Conservation (phyloP, 768 basidiomycete species). For the Leccinum incarnatum region DNA sequence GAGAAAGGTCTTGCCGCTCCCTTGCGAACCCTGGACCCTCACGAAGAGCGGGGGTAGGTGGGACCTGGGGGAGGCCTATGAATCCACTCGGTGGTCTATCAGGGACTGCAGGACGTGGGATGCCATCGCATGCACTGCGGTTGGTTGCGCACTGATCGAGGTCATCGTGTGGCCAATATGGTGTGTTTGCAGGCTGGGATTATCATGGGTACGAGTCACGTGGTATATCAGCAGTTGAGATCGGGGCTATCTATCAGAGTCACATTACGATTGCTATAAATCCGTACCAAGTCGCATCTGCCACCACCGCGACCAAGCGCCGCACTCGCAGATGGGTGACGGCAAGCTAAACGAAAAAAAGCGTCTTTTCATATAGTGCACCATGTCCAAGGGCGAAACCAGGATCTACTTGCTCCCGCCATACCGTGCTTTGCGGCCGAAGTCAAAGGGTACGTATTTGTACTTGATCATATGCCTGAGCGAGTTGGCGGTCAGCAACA, state of each 20-base stretch:
- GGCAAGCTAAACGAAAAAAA: conserved; percentile 7
- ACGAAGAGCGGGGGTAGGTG: conserved; percentile 64
- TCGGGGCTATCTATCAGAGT: conserved; percentile 8
- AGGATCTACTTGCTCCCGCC: conserved; percentile 49
- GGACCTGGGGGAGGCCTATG: conserved; percentile 1
- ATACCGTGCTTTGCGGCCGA: conserved; percentile 91
- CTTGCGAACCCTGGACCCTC: conserved; percentile 91
- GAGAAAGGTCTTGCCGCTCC: conserved; percentile 87
- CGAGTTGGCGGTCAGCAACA: conserved; percentile 6
- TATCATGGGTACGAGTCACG: conserved; percentile 8
- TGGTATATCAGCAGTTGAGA: conserved; percentile 7
- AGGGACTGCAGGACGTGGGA: conserved; percentile 40
- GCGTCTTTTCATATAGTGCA: conserved; percentile 3
- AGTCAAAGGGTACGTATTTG: conserved; percentile 93
- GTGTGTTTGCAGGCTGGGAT: background rate
- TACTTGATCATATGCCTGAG: conserved; percentile 99
- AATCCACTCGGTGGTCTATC: conserved; percentile 25
- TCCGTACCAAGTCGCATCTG: conserved; percentile 27
- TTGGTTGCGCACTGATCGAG: conserved; percentile 13
- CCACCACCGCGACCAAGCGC: conserved; percentile 14
- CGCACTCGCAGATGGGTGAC: conserved; percentile 9
- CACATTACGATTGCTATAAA: conserved; percentile 29
- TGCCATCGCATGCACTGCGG: conserved; percentile 39
- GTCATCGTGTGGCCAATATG: conserved; percentile 9
- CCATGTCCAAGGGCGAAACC: background rate